Conservation (phyloP, 306 rosid genomes). For the Fragaria ananassa region DNA sequence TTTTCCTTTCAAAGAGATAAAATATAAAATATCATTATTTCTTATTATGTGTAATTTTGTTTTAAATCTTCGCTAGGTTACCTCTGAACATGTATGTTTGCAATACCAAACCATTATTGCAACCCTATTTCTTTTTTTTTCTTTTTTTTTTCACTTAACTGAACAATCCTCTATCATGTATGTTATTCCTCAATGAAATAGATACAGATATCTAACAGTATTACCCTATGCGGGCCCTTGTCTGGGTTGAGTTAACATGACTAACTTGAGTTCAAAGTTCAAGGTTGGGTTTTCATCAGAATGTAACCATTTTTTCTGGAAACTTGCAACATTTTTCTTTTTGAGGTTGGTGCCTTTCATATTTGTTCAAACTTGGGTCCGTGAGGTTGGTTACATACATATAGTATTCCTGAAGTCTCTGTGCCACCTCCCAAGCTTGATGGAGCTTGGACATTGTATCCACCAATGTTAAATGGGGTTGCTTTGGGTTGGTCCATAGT, state of each 20-base stretch:
- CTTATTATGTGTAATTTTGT: neutral
- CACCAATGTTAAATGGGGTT: neutral
- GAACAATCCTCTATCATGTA: neutral
- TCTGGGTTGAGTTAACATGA: neutral
- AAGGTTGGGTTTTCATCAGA: neutral
- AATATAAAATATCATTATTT: neutral
- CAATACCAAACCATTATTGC: neutral
- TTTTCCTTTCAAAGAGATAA: neutral
- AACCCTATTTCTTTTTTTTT: neutral
- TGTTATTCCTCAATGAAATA: neutral
- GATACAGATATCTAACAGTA: neutral
- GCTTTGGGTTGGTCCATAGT: neutral
- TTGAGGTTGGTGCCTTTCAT: neutral
- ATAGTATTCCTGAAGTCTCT: neutral
- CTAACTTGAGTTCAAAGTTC: neutral
- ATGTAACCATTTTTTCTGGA: neutral
- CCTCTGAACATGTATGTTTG: neutral
- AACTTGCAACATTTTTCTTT: neutral
- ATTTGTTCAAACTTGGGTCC: too few relatives aligned
- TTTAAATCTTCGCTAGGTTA: neutral
- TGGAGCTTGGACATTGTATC: neutral
- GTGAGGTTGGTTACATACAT: neutral
- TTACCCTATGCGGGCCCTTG: neutral
- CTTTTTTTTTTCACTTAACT: neutral
- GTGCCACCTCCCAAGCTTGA: neutral